A percentile compares a stretch with the other conserved stretches of the same genome.
These are phyloP conservation scores for Monosporascus sp. DNA, from an alignment of 2,329 filamentous ascomycete species.

Conservation along the genomic window DNA sequence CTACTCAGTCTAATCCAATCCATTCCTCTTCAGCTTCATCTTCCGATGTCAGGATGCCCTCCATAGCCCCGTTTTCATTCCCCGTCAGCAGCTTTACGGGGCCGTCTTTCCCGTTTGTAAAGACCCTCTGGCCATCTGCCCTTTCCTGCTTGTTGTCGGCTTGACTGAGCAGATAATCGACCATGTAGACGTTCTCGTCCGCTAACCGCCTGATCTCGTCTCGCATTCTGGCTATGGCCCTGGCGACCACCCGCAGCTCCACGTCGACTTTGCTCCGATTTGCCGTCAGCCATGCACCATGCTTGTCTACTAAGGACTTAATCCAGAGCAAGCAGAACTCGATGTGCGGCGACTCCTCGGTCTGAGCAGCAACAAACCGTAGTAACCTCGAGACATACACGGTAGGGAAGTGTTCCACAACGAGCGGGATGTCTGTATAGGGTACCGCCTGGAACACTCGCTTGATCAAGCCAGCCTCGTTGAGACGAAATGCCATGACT, in stretches of 20 bases:
- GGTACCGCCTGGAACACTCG: slow-evolving; percentile 83
- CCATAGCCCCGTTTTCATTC: slow-evolving; percentile 9
- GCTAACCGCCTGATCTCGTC: slow-evolving; percentile 77
- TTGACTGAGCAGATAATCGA: slow-evolving; percentile 70
- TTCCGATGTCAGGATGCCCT: slow-evolving; percentile 15
- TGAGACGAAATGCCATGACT: slow-evolving; percentile 95
- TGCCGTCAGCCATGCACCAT: slow-evolving; percentile 80
- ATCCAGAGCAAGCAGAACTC: slow-evolving; percentile 96
- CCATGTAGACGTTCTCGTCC: slow-evolving; percentile 83
- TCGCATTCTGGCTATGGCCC: slow-evolving; percentile 73
- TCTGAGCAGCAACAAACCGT: slow-evolving; percentile 80
- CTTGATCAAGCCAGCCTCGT: slow-evolving; percentile 75
- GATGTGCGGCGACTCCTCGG: slow-evolving; percentile 85
- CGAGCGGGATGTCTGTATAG: slow-evolving; percentile 64
- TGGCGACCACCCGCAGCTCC: slow-evolving; percentile 76
- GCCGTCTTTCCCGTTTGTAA: slow-evolving; percentile 12
- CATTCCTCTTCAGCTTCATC: slow-evolving; percentile 22
- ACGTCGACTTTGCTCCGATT: slow-evolving; percentile 74
- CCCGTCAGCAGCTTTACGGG: slow-evolving; percentile 18
- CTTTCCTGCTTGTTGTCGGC: slow-evolving; percentile 22
- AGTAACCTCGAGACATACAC: slow-evolving; percentile 84
- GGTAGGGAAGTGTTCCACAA: slow-evolving; percentile 72
- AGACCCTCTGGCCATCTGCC: slow-evolving; percentile 3
- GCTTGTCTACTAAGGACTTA: slow-evolving; percentile 71
- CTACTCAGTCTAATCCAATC: slow-evolving; percentile 24